Base-by-base conservation (phyloP, 1,284 basidiomycete species). In the Cystobasidium slooffiae region DNA sequence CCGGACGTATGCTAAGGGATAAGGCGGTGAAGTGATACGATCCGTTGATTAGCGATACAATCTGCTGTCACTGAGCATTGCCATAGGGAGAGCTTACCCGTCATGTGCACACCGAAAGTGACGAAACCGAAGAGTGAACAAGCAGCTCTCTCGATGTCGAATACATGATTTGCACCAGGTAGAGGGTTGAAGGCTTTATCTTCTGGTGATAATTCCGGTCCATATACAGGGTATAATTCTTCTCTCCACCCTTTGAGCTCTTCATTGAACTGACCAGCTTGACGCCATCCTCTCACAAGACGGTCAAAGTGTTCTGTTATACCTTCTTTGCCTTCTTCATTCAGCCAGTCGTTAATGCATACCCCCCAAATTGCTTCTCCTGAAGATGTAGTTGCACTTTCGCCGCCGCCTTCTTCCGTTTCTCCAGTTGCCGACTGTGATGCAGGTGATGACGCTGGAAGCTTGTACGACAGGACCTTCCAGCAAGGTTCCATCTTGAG, bases 21-120 rank as follows among this genome's bases (percentile, higher is more conserved):
- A 62, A n/a, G 37, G 10, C 10, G 14, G 20, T 20, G 16, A 62
- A n/a, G 18, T 37, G 18, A 37, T 41, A 37, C 14, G 84, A 79
- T 89, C 82, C 67, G 84, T 84, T 80, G 80, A 49, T 79, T 76
- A 18, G 82, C 81, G 66, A 83, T 14, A 56, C 67, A 81, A 83
- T 18, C 80, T 82, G 1, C 31, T 31, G 31, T 31, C 31, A n/a
- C 20, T 16, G 20, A n/a, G 3, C 52, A 16, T 10, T 20, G 12
- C 7, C 20, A 20, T 18, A 16, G 4, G 7, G 7, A 6, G 47
- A 78, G 46, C 75, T 83, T 46, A 87, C 56, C 79, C 0, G 88
- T 90, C 87, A 92, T 87, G 81, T 96, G 93, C 6, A 93, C 90
- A 0, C 94, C 86, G 79, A 91, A 96, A 0, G 95, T 97, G 61